Percentiles rank a stretch among this genome's conserved stretches.
Evolutionary conservation across 73 alveolate genomes (phyloP).

Genomic region (Vitrella brassicaformis): DNA sequence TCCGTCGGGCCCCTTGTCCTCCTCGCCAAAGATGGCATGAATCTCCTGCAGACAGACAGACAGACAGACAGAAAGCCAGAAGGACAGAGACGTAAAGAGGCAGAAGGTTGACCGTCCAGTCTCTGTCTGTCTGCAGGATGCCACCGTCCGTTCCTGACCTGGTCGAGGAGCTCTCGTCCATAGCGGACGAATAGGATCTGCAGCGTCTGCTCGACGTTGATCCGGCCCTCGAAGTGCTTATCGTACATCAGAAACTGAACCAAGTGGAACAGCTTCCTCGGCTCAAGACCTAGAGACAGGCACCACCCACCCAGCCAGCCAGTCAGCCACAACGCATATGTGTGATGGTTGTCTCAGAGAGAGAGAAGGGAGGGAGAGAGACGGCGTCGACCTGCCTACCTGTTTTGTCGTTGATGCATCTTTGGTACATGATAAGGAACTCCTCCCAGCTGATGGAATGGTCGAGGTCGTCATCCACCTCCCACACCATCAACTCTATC

Average conservation of each 20-base stretch:
- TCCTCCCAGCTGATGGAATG: conserved; percentile 54
- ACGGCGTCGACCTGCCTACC: background rate
- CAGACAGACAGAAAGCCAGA: background rate
- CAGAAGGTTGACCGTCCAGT: too few relatives aligned
- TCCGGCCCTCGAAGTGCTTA: conserved; percentile 64
- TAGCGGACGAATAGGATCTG: conserved; percentile 87
- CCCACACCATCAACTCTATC: background rate
- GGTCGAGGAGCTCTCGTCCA: conserved; percentile 57
- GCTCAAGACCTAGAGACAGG: conserved; percentile 72
- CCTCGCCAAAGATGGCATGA: background rate
- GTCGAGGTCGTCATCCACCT: background rate
- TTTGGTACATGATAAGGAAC: conserved; percentile 80
- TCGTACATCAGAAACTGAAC: conserved; percentile 93
- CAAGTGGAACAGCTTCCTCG: conserved; percentile 83
- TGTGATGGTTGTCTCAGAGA: too few relatives aligned
- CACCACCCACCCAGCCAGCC: too few relatives aligned
- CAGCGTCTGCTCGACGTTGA: conserved; percentile 90
- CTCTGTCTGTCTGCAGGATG: too few relatives aligned
- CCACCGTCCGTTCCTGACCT: too few relatives aligned
- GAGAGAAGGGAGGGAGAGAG: background rate
- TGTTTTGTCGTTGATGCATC: conserved; percentile 1
- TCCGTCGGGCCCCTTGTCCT: conserved; percentile 22
- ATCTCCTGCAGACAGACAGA: background rate
- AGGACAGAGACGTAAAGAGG: too few relatives aligned
- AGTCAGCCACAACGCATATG: too few relatives aligned